Conservation (phyloP, 345 rosid species). For the Linum usitatissimum region DNA sequence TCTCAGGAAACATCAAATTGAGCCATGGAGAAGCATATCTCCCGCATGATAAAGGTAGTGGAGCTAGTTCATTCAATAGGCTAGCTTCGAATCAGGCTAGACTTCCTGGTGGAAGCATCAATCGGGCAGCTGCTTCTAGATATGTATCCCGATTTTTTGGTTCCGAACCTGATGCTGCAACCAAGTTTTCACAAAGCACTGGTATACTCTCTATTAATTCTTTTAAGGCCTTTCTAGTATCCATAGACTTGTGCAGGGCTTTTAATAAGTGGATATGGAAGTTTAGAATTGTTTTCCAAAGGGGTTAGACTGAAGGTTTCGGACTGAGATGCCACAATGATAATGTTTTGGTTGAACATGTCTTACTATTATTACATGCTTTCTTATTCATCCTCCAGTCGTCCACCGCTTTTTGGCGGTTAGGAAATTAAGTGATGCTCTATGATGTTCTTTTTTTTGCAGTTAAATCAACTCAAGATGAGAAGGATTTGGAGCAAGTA, state of each 20-base stretch:
- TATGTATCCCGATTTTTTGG: constrained; percentile 66
- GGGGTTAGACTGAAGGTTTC: not conserved
- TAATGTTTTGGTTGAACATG: too few relatives aligned
- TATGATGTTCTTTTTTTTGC: constrained; percentile 14
- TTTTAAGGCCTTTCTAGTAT: not conserved
- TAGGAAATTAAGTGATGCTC: too few relatives aligned
- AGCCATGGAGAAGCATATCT: constrained; percentile 98
- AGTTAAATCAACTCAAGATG: constrained; percentile 59
- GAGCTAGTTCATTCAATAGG: constrained; percentile 59
- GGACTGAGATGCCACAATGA: too few relatives aligned
- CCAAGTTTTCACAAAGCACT: constrained; percentile 45
- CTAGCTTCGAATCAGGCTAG: constrained; percentile 61
- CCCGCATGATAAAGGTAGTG: constrained; percentile 91
- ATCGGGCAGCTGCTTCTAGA: constrained; percentile 78
- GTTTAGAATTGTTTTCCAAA: constrained; percentile 4
- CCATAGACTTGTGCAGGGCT: not conserved
- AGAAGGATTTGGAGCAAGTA: constrained; percentile 54
- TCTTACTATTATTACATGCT: too few relatives aligned
- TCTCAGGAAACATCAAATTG: constrained; percentile 86
- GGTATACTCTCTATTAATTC: constrained; percentile 40
- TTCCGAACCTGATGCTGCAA: constrained; percentile 49
- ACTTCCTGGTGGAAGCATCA: constrained; percentile 53
- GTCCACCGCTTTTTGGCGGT: too few relatives aligned
- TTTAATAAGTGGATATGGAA: not conserved
- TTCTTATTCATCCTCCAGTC: too few relatives aligned